Evolutionary conservation across 2,329 filamentous ascomycete genomes (phyloP), one percentile per base, ranked within the genome.

Genomic region (Aureobasidium sp.): DNA sequence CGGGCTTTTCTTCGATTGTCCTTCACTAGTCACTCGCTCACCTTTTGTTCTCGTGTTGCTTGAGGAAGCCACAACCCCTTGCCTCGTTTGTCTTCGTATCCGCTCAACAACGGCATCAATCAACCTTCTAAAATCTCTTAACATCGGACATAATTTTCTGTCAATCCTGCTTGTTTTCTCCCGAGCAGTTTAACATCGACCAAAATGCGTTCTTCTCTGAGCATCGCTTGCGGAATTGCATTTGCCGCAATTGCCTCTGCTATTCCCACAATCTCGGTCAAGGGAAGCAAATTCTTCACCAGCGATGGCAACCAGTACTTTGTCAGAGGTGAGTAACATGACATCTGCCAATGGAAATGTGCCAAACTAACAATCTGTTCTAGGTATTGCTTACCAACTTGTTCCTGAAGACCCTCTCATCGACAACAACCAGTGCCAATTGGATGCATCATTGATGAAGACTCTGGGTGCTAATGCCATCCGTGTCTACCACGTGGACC

Each of bases 231-330:
- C 53, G 29, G 53, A 31, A n/a, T 48, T n/a, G 62, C 62, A n/a
- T 61, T 67, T n/a, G 66, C 67, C 17, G 68, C 70, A 20, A 68
- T 69, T 62, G 79, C 76, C 61, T 69, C 73, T 67, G 79, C 82
- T 34, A 76, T 85, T 52, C 76, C 82, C 39, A 82, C 81, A 61
- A 82, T 87, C 65, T 78, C 78, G n/a, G 76, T 77, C 45, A 83
- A 87, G 60, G 90, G 90, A 56, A 86, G 87, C 77, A 96, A 95
- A 76, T 91, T 96, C 79, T 96, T 95, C 78, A 86, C 85, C 67
- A 84, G 84, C 69, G 84, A 92, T 73, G 90, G 90, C 66, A 81
- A 86, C 36, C 90, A 95, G 72, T 95, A 89, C 80, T 94, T 85
- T 74, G 82, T 94, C 74, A 94, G 92, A 78, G 90, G 90, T 89